Percentiles rank a stretch among this genome's conserved stretches.
phyloP scores from a whole-genome alignment of 2,329 filamentous ascomycete species.

The Phyllosticta citribraziliensis region DNA sequence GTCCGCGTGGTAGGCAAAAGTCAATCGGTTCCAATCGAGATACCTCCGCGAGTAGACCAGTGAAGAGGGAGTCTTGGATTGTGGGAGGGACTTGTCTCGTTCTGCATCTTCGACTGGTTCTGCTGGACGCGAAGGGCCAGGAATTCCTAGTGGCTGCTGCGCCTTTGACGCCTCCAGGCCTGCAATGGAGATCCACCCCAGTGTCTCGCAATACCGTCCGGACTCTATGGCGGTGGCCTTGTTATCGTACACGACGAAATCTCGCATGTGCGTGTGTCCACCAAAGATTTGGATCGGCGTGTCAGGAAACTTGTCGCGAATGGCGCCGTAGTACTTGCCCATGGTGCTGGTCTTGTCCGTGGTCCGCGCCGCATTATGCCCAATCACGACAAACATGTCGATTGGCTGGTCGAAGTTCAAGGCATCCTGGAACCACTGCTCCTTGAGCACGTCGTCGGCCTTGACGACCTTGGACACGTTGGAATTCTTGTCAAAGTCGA shows the following conservation, averaged over 20 bases:
- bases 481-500: constrained; percentile 46
- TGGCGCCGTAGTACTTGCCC: constrained; percentile 46
- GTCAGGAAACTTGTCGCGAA: constrained; percentile 46
- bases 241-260: constrained; percentile 55
- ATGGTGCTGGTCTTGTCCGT: constrained; percentile 37
- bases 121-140: constrained; percentile 32
- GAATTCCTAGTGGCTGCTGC: constrained; percentile 31
- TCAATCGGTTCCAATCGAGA: constrained; percentile 59
- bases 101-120: constrained; percentile 15
- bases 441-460: constrained; percentile 41
- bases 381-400: constrained; percentile 54
- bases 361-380: constrained; percentile 50
- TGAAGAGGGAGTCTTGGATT: constrained; percentile 30
- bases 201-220: constrained; percentile 56
- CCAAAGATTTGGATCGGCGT: constrained; percentile 57
- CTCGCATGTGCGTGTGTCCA: constrained; percentile 55
- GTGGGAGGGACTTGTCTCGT: constrained; percentile 23
- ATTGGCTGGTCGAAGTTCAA: constrained; percentile 46
- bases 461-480: constrained; percentile 53
- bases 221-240: constrained; percentile 52
- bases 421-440: constrained; percentile 52
- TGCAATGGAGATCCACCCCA: constrained; percentile 56
- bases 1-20: constrained; percentile 54
- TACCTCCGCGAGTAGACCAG: constrained; percentile 45
- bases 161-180: constrained; percentile 41